Evolutionary conservation across 176 grass and related monocot genomes (phyloP).

Genomic region (Bothriochloa decipiens): DNA sequence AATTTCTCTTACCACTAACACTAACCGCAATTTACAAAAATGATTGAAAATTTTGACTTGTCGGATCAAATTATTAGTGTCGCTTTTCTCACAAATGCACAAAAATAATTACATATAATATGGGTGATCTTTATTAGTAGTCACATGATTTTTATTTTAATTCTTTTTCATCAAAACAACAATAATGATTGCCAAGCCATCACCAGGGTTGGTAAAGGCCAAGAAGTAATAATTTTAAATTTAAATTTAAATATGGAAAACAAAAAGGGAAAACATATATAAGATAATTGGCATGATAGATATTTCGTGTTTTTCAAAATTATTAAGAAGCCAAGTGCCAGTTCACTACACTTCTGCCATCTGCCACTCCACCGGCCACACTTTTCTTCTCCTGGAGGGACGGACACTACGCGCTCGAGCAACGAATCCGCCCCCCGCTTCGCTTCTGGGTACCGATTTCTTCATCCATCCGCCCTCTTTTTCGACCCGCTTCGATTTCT

Average conservation of each 20-base stretch:
- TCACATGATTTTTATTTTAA: not conserved
- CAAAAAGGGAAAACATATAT: not conserved
- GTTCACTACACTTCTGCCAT: not conserved
- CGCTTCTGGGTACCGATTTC: slow-evolving; percentile 28
- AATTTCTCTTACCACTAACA: no score
- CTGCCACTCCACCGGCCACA: not conserved
- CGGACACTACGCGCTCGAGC: not conserved
- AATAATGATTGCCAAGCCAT: not conserved
- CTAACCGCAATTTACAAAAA: no score
- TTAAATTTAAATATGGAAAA: not conserved
- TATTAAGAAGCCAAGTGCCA: slow-evolving; percentile 23
- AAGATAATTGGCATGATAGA: no score
- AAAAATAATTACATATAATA: no score
- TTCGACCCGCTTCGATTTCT: not conserved
- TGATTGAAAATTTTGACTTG: no score
- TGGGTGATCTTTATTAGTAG: not conserved
- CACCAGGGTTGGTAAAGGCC: not conserved
- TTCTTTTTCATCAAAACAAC: not conserved
- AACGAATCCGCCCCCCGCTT: not conserved
- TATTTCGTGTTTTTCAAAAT: no score
- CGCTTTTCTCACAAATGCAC: no score
- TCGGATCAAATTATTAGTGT: no score
- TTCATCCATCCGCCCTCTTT: not conserved
- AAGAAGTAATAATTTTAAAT: not conserved
- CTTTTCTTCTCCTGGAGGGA: not conserved